Percentiles rank a stretch among this genome's conserved stretches.
phyloP scores from a whole-genome alignment of 2,329 filamentous ascomycete species.

The Colletotrichum sp. region DNA sequence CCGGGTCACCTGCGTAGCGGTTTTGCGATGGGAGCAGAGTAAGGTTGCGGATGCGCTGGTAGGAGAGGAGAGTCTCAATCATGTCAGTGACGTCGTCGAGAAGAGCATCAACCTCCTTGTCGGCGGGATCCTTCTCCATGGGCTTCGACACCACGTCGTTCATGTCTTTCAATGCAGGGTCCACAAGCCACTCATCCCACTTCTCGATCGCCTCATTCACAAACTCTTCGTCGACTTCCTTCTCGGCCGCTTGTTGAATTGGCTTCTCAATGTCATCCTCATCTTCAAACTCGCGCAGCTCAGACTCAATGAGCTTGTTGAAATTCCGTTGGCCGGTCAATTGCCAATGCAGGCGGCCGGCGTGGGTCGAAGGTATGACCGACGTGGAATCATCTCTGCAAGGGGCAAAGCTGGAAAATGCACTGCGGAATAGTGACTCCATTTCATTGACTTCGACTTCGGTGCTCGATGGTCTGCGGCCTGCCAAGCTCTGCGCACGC shows the following conservation, averaged over 20 bases:
- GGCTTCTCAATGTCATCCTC: conserved; percentile 37
- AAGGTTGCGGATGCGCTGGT: conserved; percentile 80
- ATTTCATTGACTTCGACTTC: conserved; percentile 70
- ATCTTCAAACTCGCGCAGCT: conserved; percentile 47
- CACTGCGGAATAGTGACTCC: conserved; percentile 76
- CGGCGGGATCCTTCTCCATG: conserved; percentile 35
- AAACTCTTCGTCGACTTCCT: conserved; percentile 51
- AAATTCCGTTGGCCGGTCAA: conserved; percentile 70
- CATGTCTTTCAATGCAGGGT: conserved; percentile 53
- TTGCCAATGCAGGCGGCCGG: conserved; percentile 80
- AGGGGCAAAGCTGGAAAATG: conserved; percentile 82
- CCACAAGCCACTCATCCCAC: conserved; percentile 63
- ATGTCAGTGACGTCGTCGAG: conserved; percentile 77
- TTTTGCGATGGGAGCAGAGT: conserved; percentile 69
- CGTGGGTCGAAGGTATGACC: conserved; percentile 69
- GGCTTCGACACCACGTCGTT: conserved; percentile 54
- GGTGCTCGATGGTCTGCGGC: conserved; percentile 58
- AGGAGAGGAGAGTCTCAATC: conserved; percentile 77
- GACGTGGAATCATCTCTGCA: conserved; percentile 76
- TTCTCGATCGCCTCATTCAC: conserved; percentile 61
- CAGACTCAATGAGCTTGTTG: conserved; percentile 65
- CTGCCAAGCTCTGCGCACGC: conserved; percentile 71
- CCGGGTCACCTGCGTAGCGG: conserved; percentile 64
- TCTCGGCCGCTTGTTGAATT: conserved; percentile 31
- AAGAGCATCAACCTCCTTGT: conserved; percentile 37